Conservation (phyloP, 2,329 filamentous ascomycete species). For the Epichloe sylvatica region DNA sequence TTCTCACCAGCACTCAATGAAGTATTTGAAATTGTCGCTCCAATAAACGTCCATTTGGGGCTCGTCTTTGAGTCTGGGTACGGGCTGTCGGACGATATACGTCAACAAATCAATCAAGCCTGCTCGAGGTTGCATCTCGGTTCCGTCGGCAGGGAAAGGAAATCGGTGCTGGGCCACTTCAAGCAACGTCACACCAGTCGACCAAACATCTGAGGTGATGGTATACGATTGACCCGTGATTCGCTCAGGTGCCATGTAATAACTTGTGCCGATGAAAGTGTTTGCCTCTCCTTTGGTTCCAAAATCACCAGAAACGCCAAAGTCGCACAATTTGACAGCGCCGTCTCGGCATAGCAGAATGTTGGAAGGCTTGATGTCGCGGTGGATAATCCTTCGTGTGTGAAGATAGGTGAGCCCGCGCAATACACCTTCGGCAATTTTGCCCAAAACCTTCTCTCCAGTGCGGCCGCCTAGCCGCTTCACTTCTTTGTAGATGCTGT, state of each 20-base stretch:
- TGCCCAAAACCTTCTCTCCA: constrained; percentile 92
- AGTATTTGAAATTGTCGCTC: constrained; percentile 98
- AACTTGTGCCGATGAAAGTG: constrained; percentile 96
- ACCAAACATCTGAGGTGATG: constrained; percentile 98
- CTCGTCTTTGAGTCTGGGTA: constrained; percentile 92
- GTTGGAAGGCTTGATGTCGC: constrained; percentile 97
- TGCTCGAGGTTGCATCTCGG: constrained; percentile 84
- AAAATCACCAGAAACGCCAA: constrained; percentile 94
- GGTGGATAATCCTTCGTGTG: constrained; percentile 91
- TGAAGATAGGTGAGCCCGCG: constrained; percentile 91
- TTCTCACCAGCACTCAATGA: constrained; percentile 95
- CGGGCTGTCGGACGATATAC: constrained; percentile 91
- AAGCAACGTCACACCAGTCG: constrained; percentile 87
- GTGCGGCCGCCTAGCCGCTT: constrained; percentile 89
- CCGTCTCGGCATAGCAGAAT: constrained; percentile 86
- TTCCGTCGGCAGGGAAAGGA: constrained; percentile 92
- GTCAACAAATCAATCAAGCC: constrained; percentile 90
- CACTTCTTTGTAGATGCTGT: constrained; percentile 95
- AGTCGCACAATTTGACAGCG: constrained; percentile 95
- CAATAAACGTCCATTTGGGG: constrained; percentile 78
- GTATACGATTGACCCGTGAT: constrained; percentile 97
- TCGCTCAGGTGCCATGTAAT: constrained; percentile 97
- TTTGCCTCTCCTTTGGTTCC: constrained; percentile 97
- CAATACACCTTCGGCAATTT: constrained; percentile 88
- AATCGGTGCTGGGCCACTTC: constrained; percentile 99